phyloP scores from a whole-genome alignment of 1,284 basidiomycete genomes.

The Boletus albobrunnescens region DNA sequence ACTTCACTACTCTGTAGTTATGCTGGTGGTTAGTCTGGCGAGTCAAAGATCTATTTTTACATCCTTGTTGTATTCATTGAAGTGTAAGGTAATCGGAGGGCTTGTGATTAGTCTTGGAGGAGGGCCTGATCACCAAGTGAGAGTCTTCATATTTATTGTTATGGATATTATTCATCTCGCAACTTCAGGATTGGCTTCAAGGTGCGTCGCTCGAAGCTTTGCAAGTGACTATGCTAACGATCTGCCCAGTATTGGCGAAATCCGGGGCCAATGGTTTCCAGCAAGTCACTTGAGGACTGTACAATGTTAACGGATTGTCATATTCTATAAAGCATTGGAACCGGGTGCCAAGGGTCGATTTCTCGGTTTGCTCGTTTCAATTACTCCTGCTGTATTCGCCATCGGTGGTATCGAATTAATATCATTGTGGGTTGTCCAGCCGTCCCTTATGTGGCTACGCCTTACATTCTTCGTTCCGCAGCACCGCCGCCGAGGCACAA shows the following conservation, averaged over 20 bases:
- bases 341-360: slow-evolving; percentile 43
- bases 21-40: slow-evolving; percentile 34
- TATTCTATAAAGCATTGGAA: slow-evolving; percentile 30
- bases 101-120: slow-evolving; percentile 57
- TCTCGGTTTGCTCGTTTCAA: slow-evolving; percentile 60
- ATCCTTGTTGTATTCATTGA: too few species aligned
- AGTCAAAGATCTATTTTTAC: slow-evolving; percentile 40
- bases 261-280: slow-evolving; percentile 24
- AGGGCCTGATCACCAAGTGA: slow-evolving; percentile 44
- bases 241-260: slow-evolving; percentile 19
- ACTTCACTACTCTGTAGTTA: slow-evolving; percentile 3
- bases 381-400: slow-evolving; percentile 81
- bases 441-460: not conserved
- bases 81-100: slow-evolving; percentile 54
- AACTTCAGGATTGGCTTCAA: slow-evolving; percentile 37
- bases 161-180: slow-evolving; percentile 50
- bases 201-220: not conserved
- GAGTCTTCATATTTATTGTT: slow-evolving; percentile 41
- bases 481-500: slow-evolving; percentile 70
- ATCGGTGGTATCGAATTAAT: slow-evolving; percentile 84
- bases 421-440: slow-evolving; percentile 50
- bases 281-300: slow-evolving; percentile 6
- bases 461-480: slow-evolving; percentile 23
- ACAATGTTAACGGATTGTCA: slow-evolving; percentile 40
- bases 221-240: not conserved